Evolutionary conservation across 805 yeast species (phyloP), one percentile per base, ranked within the genome.

Genomic region (Lipomyces japonicus): DNA sequence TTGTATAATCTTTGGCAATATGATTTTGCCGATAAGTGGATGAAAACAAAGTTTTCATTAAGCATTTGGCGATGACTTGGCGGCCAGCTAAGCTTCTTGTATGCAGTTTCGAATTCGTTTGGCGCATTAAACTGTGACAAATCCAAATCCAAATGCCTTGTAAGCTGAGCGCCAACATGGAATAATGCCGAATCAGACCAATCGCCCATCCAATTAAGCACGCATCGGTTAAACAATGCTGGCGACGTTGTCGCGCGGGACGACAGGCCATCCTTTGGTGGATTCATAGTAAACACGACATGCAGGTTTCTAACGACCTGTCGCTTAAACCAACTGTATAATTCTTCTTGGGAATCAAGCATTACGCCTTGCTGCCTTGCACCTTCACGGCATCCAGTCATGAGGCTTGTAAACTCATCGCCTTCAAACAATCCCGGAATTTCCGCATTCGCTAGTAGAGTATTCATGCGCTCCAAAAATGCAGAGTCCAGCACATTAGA

Each of bases 361-460:
- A 80, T 63, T 2, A 81, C 61, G 0, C 95, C 95, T 40, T 77
- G 79, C 2, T 75, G 64, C 34, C 75, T 74, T 0, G 86, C 74
- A 42, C 76, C 80, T 12, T 79, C 81, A 9, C 73, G 66, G 50
- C 95, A 81, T 1, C 75, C 58, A 1, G 65, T 66, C 71, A 85
- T 69, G 48, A 90, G 68, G 1, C 71, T 51, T 0, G 68, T 68
- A 44, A 71, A 75, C 6, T 86, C 90, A 7, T 86, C 95, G 0
- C 81, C 89, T 48, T 79, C 85, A 65, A 87, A 91, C 12, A 91
- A 69, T 3, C 95, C 96, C 0, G 96, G 96, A 34, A 89, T 75
- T 61, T 91, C 97, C 0, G 95, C 86, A 66, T 91, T 91, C 0
- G 97, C 96, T 34, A 91, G 73, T n/a, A 91, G 69, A 0, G 95